Base-by-base conservation (phyloP, 139 green algal species). In the Haematococcus lacustris region DNA sequence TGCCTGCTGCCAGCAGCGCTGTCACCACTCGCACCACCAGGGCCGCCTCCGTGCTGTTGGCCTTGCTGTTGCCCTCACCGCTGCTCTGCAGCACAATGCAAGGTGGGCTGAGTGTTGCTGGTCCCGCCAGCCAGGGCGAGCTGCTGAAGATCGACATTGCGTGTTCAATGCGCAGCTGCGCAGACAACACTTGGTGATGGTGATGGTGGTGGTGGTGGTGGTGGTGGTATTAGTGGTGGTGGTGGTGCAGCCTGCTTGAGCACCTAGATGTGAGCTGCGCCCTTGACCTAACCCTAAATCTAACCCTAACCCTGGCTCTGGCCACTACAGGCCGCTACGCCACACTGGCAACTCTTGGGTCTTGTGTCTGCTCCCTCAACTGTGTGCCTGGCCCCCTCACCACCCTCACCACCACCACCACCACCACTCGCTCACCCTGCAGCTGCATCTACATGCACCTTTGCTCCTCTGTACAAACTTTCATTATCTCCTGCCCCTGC, bases 31-130 rank as follows among this genome's bases (percentile, higher is more conserved):
- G 67, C 39, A 80, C 64, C 37, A 88, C 57, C 41, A 93, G 38
- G 0, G 3, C 51, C 1, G 81, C 87, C 78, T 97, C 90, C 0
- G 69, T 77, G 0, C 41, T 13, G 71, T 96, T 97, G 66, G 66
- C 72, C 71, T 78, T 82, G 76, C 66, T 75, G 59, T 71, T 67
- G 47, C 76, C 67, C 66, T 68, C 34, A 35, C 23, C 32, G 3
- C 37, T 33, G 25, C 2, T 35, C 64, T 70, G 64, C 37, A 68
- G 47, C 47, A 57, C 17, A n/a, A 21, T 57, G 47, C 47, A 21
- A n/a, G 47, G 17, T 13, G 13, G 47, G 13, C 17, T 57, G 47
- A n/a, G 47, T 57, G 47, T 57, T 13, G 13, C 17, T 57, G 47
- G 13, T 13, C 21, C 17, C 21, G 47, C 21, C 33, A 26, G 13